These are phyloP conservation scores for Colletotrichum gloeosporioides DNA, from an alignment of 2,329 filamentous ascomycete species.

Conservation along the genomic window DNA sequence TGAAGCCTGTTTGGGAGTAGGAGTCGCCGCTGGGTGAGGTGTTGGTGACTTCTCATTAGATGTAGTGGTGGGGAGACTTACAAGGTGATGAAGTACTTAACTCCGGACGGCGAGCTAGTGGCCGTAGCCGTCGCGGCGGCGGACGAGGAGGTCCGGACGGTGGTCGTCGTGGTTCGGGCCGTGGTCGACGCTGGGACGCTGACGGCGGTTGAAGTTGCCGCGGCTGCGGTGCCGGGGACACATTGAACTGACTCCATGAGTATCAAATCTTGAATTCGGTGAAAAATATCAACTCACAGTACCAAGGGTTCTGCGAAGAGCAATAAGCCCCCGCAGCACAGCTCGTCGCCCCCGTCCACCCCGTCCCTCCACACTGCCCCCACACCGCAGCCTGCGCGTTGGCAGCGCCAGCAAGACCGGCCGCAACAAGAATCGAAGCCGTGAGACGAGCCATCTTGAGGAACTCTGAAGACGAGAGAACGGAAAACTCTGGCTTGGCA, in stretches of 20 bases:
- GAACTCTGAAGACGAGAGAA: not conserved
- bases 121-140: not conserved
- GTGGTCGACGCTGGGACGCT: conserved; percentile 5
- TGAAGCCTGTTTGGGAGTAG: conserved; percentile 65
- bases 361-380: conserved; percentile 47
- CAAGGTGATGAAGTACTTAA: conserved; percentile 47
- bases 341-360: conserved; percentile 40
- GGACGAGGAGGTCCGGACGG: conserved; percentile 1
- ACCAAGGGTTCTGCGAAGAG: conserved; percentile 39
- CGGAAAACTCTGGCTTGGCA: not conserved
- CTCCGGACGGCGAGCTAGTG: not conserved
- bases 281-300: conserved; percentile 48
- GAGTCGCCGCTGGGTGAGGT: conserved; percentile 57
- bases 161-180: not conserved
- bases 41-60: not conserved
- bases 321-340: conserved; percentile 48
- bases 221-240: conserved; percentile 7
- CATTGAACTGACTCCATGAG: conserved; percentile 4
- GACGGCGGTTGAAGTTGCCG: not conserved
- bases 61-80: conserved; percentile 24
- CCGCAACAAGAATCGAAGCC: not conserved
- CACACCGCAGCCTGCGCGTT: conserved; percentile 20
- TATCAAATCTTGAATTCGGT: not conserved
- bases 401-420: not conserved
- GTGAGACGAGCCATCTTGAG: conserved; percentile 8